Conservation (phyloP, 805 yeast genomes). For the Cyberlindnera euphorbiiphila region DNA sequence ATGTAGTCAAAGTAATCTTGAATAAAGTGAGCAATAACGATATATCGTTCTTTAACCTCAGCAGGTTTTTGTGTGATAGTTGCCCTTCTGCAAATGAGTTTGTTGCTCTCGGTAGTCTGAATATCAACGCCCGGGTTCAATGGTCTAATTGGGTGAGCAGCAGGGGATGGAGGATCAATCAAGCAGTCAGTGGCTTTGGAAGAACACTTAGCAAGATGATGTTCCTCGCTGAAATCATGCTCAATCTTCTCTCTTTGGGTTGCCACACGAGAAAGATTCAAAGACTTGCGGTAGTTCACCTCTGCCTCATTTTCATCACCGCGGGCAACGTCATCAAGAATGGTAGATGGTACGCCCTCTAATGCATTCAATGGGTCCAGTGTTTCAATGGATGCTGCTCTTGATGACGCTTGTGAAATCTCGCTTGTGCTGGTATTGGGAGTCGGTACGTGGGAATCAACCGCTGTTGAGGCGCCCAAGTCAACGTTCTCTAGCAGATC, state of each 20-base stretch:
- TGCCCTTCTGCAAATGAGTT: constrained; percentile 23
- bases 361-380: constrained; percentile 3
- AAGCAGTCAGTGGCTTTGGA: neutral
- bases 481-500: constrained; percentile 7
- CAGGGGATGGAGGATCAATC: constrained; percentile 20
- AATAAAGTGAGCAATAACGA: constrained; percentile 34
- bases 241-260: constrained; percentile 6
- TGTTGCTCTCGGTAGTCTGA: constrained; percentile 11
- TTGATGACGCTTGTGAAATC: constrained; percentile 1
- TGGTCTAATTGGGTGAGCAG: constrained; percentile 14
- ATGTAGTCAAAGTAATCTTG: constrained; percentile 52
- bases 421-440: neutral
- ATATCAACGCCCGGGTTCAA: constrained; percentile 16
- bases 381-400: constrained; percentile 8
- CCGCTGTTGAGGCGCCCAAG: constrained; percentile 9
- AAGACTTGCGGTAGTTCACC: constrained; percentile 16
- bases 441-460: too few species aligned
- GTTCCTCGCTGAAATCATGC: neutral
- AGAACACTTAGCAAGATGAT: neutral
- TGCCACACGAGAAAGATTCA: constrained; percentile 11
- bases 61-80: constrained; percentile 15
- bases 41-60: constrained; percentile 17
- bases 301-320: constrained; percentile 28
- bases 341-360: constrained; percentile 15
- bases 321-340: constrained; percentile 20